Percentiles rank a stretch among this genome's conserved stretches.
Conservation (phyloP, 2,329 filamentous ascomycete genomes). For the Aspergillus sojae region DNA sequence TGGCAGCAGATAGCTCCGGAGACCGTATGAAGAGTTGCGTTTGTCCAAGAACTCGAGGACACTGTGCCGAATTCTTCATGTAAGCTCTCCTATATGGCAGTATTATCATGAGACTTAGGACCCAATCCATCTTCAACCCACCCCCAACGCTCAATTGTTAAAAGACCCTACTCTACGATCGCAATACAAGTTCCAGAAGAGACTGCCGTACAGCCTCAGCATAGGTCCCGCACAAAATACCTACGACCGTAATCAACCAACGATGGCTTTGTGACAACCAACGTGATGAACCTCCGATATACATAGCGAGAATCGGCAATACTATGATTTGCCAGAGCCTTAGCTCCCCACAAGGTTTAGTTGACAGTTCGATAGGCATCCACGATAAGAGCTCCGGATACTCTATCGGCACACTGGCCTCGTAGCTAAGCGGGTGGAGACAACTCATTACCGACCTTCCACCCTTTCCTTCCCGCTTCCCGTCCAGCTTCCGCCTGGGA, state of each 20-base stretch:
- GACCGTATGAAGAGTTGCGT: no score
- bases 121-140: no score
- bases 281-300: neutral
- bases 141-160: no score
- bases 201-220: neutral
- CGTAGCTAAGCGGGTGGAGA: neutral
- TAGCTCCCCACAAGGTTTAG: constrained; percentile 2
- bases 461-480: constrained; percentile 11
- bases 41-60: no score
- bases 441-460: constrained; percentile 13
- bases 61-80: no score
- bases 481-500: constrained; percentile 7
- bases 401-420: neutral
- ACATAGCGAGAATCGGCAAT: constrained; percentile 11
- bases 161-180: no score
- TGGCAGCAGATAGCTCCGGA: neutral
- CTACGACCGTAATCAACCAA: neutral
- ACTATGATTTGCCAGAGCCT: constrained; percentile 4
- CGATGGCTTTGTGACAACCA: neutral
- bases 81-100: no score
- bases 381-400: neutral
- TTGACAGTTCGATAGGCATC: neutral
- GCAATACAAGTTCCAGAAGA: neutral
- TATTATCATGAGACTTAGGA: no score
- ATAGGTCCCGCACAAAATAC: neutral